phyloP scores from a whole-genome alignment of 164 flowering plant species.

The Echeveria elegans region DNA sequence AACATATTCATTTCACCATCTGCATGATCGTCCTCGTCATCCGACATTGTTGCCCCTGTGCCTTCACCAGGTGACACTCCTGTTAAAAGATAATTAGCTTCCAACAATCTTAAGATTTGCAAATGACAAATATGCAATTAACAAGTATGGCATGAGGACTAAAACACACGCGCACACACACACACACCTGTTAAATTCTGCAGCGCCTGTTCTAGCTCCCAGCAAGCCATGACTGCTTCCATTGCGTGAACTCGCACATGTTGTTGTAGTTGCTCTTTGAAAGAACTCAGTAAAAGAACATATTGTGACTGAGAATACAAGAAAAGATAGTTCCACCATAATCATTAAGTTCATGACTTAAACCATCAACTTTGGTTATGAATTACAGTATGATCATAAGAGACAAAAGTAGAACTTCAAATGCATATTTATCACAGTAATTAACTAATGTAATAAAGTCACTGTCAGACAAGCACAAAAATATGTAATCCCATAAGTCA shows the following conservation, averaged over 20 bases:
- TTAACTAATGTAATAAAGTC: no score
- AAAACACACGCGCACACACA: no score
- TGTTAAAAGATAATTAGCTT: conserved; percentile 17
- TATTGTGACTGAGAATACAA: conserved; percentile 65
- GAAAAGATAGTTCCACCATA: conserved; percentile 1
- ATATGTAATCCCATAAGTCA: background rate
- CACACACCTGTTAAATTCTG: conserved; percentile 59
- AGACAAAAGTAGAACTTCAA: no score
- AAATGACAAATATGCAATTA: background rate
- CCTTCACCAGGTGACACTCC: conserved; percentile 90
- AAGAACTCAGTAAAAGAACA: conserved; percentile 74
- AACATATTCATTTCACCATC: conserved; percentile 59
- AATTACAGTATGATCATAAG: no score
- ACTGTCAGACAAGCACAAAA: no score
- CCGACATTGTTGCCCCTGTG: conserved; percentile 87
- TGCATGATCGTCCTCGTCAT: conserved; percentile 68
- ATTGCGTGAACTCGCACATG: conserved; percentile 93
- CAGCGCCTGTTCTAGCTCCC: conserved; percentile 85
- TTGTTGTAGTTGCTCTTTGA: conserved; percentile 90
- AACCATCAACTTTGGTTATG: background rate
- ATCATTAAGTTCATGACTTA: background rate
- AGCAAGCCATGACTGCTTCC: conserved; percentile 95
- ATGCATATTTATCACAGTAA: no score
- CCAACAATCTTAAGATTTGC: background rate
- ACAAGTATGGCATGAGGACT: background rate